Evolutionary conservation across 768 basidiomycete species (phyloP).

Genomic region (Cystobasidium onofrii): DNA sequence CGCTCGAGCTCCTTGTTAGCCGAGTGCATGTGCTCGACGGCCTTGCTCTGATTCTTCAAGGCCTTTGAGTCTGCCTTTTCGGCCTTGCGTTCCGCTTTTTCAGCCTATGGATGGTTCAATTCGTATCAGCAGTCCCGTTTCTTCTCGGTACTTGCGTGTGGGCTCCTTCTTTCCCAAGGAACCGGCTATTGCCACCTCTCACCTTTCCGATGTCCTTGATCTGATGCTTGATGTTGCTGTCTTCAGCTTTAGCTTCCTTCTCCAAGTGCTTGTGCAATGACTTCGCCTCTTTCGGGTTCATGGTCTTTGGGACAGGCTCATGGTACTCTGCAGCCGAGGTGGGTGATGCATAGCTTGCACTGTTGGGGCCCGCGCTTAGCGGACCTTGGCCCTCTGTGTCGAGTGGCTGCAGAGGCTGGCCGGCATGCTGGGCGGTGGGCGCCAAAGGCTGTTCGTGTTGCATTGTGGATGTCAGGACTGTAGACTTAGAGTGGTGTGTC

Average conservation of each 20-base stretch:
- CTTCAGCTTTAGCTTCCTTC: slow-evolving; percentile 17
- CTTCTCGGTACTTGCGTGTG: too few species aligned
- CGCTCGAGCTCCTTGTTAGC: slow-evolving; percentile 26
- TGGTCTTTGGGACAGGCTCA: neutral
- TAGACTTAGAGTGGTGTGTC: too few species aligned
- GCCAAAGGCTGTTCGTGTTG: neutral
- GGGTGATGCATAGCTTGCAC: neutral
- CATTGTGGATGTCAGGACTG: neutral
- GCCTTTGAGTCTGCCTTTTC: slow-evolving; percentile 24
- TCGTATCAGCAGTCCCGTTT: too few species aligned
- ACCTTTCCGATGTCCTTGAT: slow-evolving; percentile 21
- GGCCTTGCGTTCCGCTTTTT: slow-evolving; percentile 23
- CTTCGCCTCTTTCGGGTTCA: slow-evolving; percentile 12
- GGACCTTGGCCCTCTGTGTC: neutral
- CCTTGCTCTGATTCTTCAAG: slow-evolving; percentile 7
- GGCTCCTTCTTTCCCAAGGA: too few species aligned
- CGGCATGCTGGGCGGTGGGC: neutral
- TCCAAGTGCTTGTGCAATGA: slow-evolving; percentile 13
- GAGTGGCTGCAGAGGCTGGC: neutral
- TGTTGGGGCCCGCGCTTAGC: neutral
- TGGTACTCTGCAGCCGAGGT: neutral
- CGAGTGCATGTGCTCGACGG: neutral
- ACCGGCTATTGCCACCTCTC: neutral
- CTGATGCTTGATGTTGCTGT: slow-evolving; percentile 21
- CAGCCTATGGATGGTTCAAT: neutral